A percentile compares a stretch with the other conserved stretches of the same genome.
phyloP scores from a whole-genome alignment of 2,329 filamentous ascomycete species.

The Periconia sp. region DNA sequence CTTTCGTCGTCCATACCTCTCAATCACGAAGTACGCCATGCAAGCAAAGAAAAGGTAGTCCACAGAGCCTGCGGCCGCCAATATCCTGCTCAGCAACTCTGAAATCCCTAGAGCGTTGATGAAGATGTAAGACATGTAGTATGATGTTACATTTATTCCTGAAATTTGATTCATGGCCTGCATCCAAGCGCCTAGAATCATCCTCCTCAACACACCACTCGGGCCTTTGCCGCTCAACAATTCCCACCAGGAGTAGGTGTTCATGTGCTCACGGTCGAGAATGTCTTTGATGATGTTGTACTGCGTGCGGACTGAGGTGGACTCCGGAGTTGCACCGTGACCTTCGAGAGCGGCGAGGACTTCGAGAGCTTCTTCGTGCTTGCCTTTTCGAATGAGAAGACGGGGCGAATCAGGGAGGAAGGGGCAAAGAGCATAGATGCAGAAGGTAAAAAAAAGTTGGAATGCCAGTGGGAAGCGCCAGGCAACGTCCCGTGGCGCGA shows the following conservation, averaged over 20 bases:
- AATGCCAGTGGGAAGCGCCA: constrained; percentile 60
- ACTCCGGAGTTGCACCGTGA: constrained; percentile 45
- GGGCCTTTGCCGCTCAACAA: constrained; percentile 51
- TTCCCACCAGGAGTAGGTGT: constrained; percentile 53
- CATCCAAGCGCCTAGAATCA: constrained; percentile 54
- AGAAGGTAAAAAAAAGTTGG: constrained; percentile 64
- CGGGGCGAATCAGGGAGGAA: constrained; percentile 51
- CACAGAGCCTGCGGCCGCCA: constrained; percentile 53
- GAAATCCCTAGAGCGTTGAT: constrained; percentile 48
- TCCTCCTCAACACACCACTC: constrained; percentile 49
- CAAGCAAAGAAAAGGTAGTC: constrained; percentile 55
- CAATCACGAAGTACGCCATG: constrained; percentile 54
- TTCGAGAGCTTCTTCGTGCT: constrained; percentile 50
- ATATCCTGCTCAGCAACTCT: constrained; percentile 38
- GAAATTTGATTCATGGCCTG: constrained; percentile 54
- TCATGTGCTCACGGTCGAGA: constrained; percentile 52
- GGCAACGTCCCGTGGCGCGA: constrained; percentile 41
- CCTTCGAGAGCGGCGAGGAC: constrained; percentile 47
- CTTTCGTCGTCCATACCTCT: constrained; percentile 54
- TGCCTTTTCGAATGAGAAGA: constrained; percentile 59
- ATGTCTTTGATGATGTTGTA: constrained; percentile 49
- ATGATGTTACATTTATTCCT: constrained; percentile 39
- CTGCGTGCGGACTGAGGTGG: constrained; percentile 38
- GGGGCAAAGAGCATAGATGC: constrained; percentile 58
- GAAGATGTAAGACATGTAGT: constrained; percentile 52